phyloP scores from a whole-genome alignment of 1,284 basidiomycete species.

The Sanghuangporus baumii region DNA sequence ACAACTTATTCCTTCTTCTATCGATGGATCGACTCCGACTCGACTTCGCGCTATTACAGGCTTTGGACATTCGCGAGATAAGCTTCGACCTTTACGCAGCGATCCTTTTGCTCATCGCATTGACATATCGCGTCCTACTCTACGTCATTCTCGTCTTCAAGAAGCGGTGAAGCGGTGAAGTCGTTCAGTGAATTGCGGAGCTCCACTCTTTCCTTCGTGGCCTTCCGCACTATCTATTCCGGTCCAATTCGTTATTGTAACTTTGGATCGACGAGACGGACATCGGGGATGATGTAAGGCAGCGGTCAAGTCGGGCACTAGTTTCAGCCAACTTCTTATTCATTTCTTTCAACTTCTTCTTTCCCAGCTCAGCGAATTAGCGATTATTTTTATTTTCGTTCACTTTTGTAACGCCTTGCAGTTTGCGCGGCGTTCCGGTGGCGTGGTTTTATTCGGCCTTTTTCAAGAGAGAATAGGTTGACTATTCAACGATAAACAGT shows the following conservation, averaged over 20 bases:
- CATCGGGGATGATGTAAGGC: neutral
- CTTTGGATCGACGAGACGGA: neutral
- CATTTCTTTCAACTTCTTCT: no score
- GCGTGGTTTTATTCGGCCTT: no score
- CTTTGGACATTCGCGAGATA: slow-evolving; percentile 19
- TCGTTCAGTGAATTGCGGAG: neutral
- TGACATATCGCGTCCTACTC: slow-evolving; percentile 19
- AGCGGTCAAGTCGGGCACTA: neutral
- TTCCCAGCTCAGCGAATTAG: no score
- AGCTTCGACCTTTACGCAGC: slow-evolving; percentile 18
- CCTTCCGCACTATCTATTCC: neutral
- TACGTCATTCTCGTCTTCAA: slow-evolving; percentile 21
- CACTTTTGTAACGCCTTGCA: no score
- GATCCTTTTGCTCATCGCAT: slow-evolving; percentile 21
- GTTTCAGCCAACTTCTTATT: no score
- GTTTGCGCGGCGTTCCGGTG: no score
- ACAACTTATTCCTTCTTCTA: neutral
- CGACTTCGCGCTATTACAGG: slow-evolving; percentile 4
- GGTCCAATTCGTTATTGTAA: neutral
- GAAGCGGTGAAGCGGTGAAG: slow-evolving; percentile 17
- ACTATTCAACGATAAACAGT: no score
- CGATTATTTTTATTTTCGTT: no score
- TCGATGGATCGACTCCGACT: neutral
- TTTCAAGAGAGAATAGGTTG: no score
- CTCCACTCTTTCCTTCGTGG: neutral